These are phyloP conservation scores for Pelargonium citronellum DNA, from an alignment of 441 rosid genomes.

Conservation along the genomic window DNA sequence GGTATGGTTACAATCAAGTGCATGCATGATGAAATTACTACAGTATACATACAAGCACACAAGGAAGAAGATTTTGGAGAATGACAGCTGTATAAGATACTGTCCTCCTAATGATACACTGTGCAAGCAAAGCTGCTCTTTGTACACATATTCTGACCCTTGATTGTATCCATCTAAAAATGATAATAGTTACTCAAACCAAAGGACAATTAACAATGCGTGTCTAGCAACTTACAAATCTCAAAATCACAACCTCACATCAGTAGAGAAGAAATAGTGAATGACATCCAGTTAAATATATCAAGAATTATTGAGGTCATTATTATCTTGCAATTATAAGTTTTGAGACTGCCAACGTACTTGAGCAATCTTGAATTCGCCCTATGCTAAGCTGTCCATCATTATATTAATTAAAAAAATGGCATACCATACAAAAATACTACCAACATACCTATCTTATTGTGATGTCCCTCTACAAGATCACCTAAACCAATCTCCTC, in stretches of 20 bases:
- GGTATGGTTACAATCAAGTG: not conserved
- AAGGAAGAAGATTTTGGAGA: not conserved
- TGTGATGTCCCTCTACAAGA: slow-evolving; percentile 83
- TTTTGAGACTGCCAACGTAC: not conserved
- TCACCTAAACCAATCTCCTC: slow-evolving; percentile 96
- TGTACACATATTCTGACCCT: not conserved
- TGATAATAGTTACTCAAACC: not conserved
- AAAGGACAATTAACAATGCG: not conserved
- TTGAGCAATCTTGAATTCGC: not conserved
- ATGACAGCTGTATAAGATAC: not conserved
- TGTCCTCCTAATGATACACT: not conserved
- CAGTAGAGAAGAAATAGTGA: not conserved
- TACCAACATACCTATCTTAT: slow-evolving; percentile 68
- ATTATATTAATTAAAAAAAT: not conserved
- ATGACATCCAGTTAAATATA: not conserved
- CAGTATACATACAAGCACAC: too few relatives aligned
- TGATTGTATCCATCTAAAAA: not conserved
- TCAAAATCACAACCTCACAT: not conserved
- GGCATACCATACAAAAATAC: slow-evolving; percentile 6
- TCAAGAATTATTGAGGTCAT: not conserved
- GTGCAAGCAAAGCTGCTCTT: not conserved
- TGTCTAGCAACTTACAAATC: not conserved
- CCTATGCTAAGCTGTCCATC: not conserved
- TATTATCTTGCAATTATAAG: not conserved
- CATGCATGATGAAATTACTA: too few relatives aligned